Evolutionary conservation across 2,329 filamentous ascomycete species (phyloP), one percentile per base, ranked within the genome.

Genomic region (Nigrospora sphaerica): DNA sequence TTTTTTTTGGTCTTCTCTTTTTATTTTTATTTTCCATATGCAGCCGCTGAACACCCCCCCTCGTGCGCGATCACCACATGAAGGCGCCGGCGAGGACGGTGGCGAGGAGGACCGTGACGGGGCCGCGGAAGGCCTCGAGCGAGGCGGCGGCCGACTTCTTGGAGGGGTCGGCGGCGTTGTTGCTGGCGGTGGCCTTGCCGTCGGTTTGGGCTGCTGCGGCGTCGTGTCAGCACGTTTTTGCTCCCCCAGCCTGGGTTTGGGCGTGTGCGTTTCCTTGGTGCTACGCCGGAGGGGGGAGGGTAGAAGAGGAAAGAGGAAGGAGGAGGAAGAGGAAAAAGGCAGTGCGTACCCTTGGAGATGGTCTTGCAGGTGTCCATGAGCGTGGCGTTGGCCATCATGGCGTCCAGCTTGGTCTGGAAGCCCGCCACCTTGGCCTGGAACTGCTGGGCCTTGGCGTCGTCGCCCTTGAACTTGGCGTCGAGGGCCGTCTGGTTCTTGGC

Each of bases 401-500:
- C 50, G 28, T 57, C 50, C 39, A 69, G 62, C 49, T 56, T 56
- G 38, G 59, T 52, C 11, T 60, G 54, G 3, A 52, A 56, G 9
- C 56, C 46, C 12, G 62, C 54, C 6, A 63, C 63, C 53, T 67
- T 64, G 49, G 62, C 57, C 57, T 69, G 58, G 53, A 69, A 58
- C 23, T 57, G 53, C 6, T 56, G 59, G 13, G 59, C 56, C 52
- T 62, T 61, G 46, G 67, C 66, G n/a, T 63, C 56, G 50, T 71
- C 65, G 52, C 61, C 59, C 16, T 64, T 51, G 44, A 62, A 62
- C 41, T 59, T 49, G 37, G 56, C 42, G 31, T 58, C 52, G 13
- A 70, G 59, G 42, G 55, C 51, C 16, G 66, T 69, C 12, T 55
- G 47, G 57, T 71, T 69, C 52, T 48, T 48, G 31, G 64, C 66